These are phyloP conservation scores for Stentor coeruleus DNA, from an alignment of 73 alveolate species.

Conservation along the genomic window DNA sequence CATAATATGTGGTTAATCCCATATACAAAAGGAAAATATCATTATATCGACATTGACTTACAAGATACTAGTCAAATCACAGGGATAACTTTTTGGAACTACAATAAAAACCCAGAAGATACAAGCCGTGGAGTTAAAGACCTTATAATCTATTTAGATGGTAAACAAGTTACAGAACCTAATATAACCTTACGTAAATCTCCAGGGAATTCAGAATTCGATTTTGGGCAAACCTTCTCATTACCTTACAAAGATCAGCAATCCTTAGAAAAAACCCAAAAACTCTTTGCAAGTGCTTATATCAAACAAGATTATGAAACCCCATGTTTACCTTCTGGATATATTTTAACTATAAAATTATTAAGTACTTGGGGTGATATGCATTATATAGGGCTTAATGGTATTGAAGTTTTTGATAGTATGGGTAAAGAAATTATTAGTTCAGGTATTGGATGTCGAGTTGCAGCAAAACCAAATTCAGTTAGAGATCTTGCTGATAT, in stretches of 20 bases:
- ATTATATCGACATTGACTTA: constrained; percentile 47
- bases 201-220: constrained; percentile 51
- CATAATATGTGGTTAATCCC: constrained; percentile 78
- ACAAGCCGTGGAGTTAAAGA: constrained; percentile 65
- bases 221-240: constrained; percentile 55
- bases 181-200: constrained; percentile 66
- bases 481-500: constrained; percentile 48
- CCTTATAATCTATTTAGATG: constrained; percentile 48
- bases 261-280: constrained; percentile 33
- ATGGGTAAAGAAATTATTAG: constrained; percentile 40
- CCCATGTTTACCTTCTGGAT: constrained; percentile 59
- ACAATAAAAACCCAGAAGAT: constrained; percentile 67
- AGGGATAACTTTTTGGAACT: constrained; percentile 65
- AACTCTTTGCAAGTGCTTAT: constrained; percentile 5
- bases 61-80: constrained; percentile 37
- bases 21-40: constrained; percentile 51
- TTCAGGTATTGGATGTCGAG: constrained; percentile 29
- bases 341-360: constrained; percentile 46
- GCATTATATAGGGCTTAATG: constrained; percentile 80
- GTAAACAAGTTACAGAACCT: constrained; percentile 45
- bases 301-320: constrained; percentile 54
- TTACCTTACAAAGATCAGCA: constrained; percentile 55
- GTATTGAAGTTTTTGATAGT: constrained; percentile 64
- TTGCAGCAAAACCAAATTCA: constrained; percentile 56
- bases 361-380: constrained; percentile 77